A percentile compares a stretch with the other conserved stretches of the same genome.
Evolutionary conservation across 2,329 filamentous ascomycete species (phyloP).

Genomic region (Purpureocillium lavendulum): DNA sequence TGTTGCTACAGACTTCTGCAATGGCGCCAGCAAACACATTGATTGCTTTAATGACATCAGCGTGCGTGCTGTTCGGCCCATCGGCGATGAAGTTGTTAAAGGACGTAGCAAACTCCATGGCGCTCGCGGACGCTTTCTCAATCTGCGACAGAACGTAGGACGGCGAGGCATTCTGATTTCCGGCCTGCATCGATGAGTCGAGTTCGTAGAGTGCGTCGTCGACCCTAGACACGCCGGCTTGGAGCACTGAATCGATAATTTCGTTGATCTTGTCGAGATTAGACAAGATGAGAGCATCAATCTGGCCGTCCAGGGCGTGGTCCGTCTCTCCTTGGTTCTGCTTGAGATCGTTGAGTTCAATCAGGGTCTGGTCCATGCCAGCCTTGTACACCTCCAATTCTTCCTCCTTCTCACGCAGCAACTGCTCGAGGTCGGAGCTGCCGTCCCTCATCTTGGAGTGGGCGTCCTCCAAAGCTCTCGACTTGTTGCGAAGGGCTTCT

Average conservation of each 20-base stretch:
- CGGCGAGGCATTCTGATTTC: conserved; percentile 95
- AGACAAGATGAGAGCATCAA: conserved; percentile 79
- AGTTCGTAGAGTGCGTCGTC: conserved; percentile 96
- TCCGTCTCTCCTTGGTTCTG: conserved; percentile 68
- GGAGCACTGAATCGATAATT: conserved; percentile 92
- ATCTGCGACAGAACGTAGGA: conserved; percentile 94
- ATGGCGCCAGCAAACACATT: conserved; percentile 85
- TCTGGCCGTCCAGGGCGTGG: conserved; percentile 75
- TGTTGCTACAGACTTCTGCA: conserved; percentile 90
- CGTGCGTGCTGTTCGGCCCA: conserved; percentile 80
- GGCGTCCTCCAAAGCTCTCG: conserved; percentile 74
- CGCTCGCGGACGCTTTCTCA: conserved; percentile 88
- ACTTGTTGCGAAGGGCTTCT: conserved; percentile 83
- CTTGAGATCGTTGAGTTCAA: conserved; percentile 85
- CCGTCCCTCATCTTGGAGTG: conserved; percentile 71
- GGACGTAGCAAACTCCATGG: conserved; percentile 93
- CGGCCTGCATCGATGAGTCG: conserved; percentile 95
- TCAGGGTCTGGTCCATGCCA: conserved; percentile 90
- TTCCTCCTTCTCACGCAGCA: conserved; percentile 89
- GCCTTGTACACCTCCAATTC: conserved; percentile 98
- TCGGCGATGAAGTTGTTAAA: conserved; percentile 99
- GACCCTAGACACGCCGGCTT: conserved; percentile 85
- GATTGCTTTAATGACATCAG: conserved; percentile 87
- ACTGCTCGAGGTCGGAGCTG: conserved; percentile 75
- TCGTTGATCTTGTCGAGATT: conserved; percentile 92